Conservation (phyloP, 257 asterid species). For the Capsicum pubescens region DNA sequence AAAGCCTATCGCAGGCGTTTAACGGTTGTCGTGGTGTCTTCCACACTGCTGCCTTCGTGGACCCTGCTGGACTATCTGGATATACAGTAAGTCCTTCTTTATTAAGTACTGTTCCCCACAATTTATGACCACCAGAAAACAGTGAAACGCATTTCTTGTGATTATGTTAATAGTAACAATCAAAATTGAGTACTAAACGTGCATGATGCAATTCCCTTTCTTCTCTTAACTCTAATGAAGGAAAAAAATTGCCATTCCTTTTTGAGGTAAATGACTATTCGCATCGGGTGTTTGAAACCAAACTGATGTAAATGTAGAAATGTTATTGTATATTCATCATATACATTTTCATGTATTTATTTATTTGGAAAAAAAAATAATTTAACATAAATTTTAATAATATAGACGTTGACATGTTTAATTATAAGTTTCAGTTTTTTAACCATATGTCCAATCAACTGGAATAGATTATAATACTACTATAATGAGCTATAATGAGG, state of each 20-base stretch:
- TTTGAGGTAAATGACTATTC: neutral
- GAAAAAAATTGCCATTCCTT: neutral
- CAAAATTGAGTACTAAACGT: neutral
- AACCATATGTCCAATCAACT: too few species aligned
- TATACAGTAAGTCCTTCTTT: slow-evolving; percentile 63
- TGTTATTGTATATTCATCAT: too few species aligned
- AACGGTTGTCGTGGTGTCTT: slow-evolving; percentile 79
- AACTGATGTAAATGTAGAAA: too few species aligned
- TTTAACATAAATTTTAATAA: too few species aligned
- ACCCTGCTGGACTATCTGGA: slow-evolving; percentile 90
- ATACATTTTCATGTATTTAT: too few species aligned
- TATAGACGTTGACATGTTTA: too few species aligned
- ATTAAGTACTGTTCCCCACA: neutral
- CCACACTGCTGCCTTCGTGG: slow-evolving; percentile 86
- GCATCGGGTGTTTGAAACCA: neutral
- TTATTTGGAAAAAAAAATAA: too few species aligned
- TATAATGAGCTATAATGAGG: too few species aligned
- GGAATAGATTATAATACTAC: too few species aligned
- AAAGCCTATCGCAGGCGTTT: slow-evolving; percentile 67
- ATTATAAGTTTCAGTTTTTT: too few species aligned
- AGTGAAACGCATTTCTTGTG: slow-evolving; percentile 16
- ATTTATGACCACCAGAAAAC: neutral
- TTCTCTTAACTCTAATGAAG: neutral
- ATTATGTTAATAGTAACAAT: neutral
- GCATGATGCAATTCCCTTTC: neutral